Conservation (phyloP, 352 stramenopile genomes). For the Phytophthora pinifolia region DNA sequence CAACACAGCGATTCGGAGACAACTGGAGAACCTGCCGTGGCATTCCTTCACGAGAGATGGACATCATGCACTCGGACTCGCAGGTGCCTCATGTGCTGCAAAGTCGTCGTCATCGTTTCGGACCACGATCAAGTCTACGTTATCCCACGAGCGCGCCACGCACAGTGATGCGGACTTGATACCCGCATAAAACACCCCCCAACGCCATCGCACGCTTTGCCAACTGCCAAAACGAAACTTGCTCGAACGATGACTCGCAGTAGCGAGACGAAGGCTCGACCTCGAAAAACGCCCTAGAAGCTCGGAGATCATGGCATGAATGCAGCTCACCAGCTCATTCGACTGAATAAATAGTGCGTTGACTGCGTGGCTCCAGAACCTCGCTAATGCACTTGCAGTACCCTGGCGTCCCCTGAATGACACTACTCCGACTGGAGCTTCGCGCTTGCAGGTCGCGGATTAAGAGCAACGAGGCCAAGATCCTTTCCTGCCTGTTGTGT, state of each 20-base stretch:
- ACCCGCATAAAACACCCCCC: constrained; percentile 78
- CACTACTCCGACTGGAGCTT: constrained; percentile 10
- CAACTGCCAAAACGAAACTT: constrained; percentile 76
- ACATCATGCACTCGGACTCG: constrained; percentile 84
- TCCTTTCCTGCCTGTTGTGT: constrained; percentile 26
- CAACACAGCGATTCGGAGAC: constrained; percentile 70
- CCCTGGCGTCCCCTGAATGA: constrained; percentile 18
- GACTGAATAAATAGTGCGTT: constrained; percentile 88
- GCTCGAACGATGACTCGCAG: constrained; percentile 40
- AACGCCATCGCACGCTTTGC: constrained; percentile 45
- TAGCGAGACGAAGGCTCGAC: constrained; percentile 58
- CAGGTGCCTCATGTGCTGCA: constrained; percentile 22
- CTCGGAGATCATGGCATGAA: constrained; percentile 83
- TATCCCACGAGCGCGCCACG: constrained; percentile 37
- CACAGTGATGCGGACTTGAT: constrained; percentile 55
- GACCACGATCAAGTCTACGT: constrained; percentile 62
- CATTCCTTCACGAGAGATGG: constrained; percentile 55
- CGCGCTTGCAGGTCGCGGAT: constrained; percentile 70
- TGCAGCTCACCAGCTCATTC: constrained; percentile 77
- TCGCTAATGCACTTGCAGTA: constrained; percentile 77
- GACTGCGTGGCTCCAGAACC: constrained; percentile 79
- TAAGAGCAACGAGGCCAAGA: constrained; percentile 73
- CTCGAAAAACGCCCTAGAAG: constrained; percentile 68
- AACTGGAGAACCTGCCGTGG: constrained; percentile 55
- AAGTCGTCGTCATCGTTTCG: constrained; percentile 35